These are phyloP conservation scores for Prunus yedoensis DNA, from an alignment of 331 rosid genomes.

Conservation along the genomic window DNA sequence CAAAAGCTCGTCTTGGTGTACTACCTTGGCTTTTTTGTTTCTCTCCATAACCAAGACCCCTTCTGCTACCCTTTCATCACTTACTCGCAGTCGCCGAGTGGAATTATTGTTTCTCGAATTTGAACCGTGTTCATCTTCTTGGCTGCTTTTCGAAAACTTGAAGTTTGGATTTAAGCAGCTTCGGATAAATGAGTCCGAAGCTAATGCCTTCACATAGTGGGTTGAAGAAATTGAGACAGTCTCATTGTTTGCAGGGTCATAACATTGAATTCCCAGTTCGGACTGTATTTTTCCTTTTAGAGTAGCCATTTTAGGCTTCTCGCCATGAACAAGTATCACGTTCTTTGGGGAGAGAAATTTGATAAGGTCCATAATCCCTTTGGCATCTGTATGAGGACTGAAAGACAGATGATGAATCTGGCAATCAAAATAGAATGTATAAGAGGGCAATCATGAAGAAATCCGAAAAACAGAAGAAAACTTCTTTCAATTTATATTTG, in stretches of 20 bases:
- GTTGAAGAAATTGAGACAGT: conserved; percentile 56
- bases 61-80: conserved; percentile 67
- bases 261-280: conserved; percentile 77
- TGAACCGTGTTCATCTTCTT: conserved; percentile 25
- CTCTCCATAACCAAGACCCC: conserved; percentile 66
- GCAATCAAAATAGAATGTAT: conserved; percentile 21
- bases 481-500: background rate
- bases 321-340: conserved; percentile 88
- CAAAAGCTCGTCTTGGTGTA: conserved; percentile 70
- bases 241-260: conserved; percentile 78
- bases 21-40: conserved; percentile 48
- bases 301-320: conserved; percentile 77
- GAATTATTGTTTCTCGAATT: conserved; percentile 21
- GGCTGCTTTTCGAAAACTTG: conserved; percentile 50
- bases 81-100: conserved; percentile 46
- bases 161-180: conserved; percentile 66
- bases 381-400: conserved; percentile 93
- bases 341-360: conserved; percentile 91
- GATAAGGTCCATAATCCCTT: conserved; percentile 96
- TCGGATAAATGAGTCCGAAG: conserved; percentile 47
- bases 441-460: background rate
- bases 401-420: conserved; percentile 94
- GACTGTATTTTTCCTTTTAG: conserved; percentile 75
- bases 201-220: conserved; percentile 48
- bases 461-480: background rate